A percentile compares a stretch with the other conserved stretches of the same genome.
These are phyloP conservation scores for Calonectria ilicicola DNA, from an alignment of 2,329 filamentous ascomycete species.

Conservation along the genomic window DNA sequence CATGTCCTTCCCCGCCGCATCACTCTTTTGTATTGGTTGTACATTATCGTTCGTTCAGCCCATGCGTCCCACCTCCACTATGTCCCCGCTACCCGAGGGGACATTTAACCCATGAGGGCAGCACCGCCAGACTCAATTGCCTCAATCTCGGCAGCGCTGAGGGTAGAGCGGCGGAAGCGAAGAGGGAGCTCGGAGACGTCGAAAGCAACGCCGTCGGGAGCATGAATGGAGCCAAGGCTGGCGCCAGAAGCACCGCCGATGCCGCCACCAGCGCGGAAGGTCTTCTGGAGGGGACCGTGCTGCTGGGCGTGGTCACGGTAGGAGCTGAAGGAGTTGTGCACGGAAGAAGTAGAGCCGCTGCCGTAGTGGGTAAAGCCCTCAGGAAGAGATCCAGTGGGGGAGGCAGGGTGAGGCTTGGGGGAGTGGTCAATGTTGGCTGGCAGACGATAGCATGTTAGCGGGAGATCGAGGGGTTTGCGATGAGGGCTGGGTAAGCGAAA, in stretches of 20 bases:
- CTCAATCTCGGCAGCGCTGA: conserved; percentile 89
- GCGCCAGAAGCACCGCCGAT: conserved; percentile 75
- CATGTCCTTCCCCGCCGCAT: conserved; percentile 22
- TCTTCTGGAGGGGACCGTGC: conserved; percentile 79
- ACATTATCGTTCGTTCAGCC: conserved; percentile 35
- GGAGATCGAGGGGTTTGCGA: neutral
- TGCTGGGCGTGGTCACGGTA: conserved; percentile 85
- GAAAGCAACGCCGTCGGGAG: conserved; percentile 82
- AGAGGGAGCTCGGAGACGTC: conserved; percentile 89
- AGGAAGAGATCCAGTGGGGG: conserved; percentile 74
- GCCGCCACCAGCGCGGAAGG: conserved; percentile 56
- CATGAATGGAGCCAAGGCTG: conserved; percentile 77
- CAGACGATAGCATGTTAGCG: conserved; percentile 30
- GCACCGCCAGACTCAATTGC: conserved; percentile 95
- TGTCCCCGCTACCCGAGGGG: conserved; percentile 30
- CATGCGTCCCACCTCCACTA: conserved; percentile 34
- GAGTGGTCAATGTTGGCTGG: conserved; percentile 80
- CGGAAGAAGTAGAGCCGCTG: conserved; percentile 49
- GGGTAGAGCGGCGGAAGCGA: conserved; percentile 82
- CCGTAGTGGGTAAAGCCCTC: conserved; percentile 56
- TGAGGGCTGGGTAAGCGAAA: neutral
- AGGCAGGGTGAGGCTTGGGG: conserved; percentile 79
- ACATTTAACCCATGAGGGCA: conserved; percentile 59
- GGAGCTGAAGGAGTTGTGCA: conserved; percentile 75
- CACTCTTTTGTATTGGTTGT: conserved; percentile 30